Percentiles rank a stretch among this genome's conserved stretches.
Conservation (phyloP, 2,329 filamentous ascomycete genomes). For the Ustulina deusta region DNA sequence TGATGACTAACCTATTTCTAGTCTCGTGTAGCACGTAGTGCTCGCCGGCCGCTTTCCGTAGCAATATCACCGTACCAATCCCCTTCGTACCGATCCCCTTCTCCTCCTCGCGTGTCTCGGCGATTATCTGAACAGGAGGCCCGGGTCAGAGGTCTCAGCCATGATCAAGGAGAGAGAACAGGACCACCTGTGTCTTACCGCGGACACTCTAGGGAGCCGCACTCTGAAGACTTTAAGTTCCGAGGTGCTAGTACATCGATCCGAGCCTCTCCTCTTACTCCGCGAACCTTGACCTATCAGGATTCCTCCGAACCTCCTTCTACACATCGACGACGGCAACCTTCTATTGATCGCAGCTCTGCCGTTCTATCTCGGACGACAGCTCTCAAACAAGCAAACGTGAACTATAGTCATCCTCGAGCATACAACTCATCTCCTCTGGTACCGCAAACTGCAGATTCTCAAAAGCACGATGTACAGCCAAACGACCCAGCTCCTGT, state of each 20-base stretch:
- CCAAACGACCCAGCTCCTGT: conserved; percentile 57
- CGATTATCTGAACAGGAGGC: conserved; percentile 69
- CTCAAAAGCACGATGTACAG: conserved; percentile 52
- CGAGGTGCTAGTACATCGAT: conserved; percentile 54
- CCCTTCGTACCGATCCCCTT: conserved; percentile 57
- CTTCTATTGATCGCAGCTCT: conserved; percentile 61
- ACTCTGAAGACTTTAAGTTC: conserved; percentile 54
- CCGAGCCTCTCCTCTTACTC: conserved; percentile 62
- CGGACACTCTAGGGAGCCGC: conserved; percentile 57
- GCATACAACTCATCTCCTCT: conserved; percentile 72
- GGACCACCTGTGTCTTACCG: conserved; percentile 61
- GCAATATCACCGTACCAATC: conserved; percentile 55
- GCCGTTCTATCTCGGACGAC: conserved; percentile 57
- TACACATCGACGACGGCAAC: conserved; percentile 56
- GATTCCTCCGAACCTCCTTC: conserved; percentile 53
- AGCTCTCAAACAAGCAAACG: conserved; percentile 57
- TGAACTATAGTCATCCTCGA: conserved; percentile 56
- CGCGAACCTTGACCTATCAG: conserved; percentile 62
- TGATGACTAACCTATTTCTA: conserved; percentile 48
- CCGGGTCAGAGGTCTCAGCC: conserved; percentile 54
- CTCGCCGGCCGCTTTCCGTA: conserved; percentile 67
- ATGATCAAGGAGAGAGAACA: conserved; percentile 58
- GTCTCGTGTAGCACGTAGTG: conserved; percentile 62
- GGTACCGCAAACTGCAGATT: conserved; percentile 59
- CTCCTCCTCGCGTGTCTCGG: conserved; percentile 63